Base-by-base conservation (phyloP, 2,329 filamentous ascomycete genomes). In the Sclerotinia minor region DNA sequence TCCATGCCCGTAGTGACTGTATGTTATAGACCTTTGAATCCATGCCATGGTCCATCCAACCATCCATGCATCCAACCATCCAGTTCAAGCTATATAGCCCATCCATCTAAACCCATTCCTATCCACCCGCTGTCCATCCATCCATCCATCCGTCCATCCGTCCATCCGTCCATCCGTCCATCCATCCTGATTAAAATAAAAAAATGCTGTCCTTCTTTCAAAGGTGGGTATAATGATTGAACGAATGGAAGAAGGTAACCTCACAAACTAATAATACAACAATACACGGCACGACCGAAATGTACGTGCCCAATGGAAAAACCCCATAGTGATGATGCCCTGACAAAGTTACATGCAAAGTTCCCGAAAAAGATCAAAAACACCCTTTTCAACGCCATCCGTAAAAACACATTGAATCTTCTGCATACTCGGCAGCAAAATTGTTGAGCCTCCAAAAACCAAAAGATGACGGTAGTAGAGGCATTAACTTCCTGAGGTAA, bases 351-450 rank as follows among this genome's bases (percentile, higher is more conserved):
- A 50, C 17, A 52, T 38, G 60, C 60, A n/a, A 41, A 38, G 11
- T 35, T 35, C 38, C 38, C 11, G 13, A 41, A 45, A 45, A 45
- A 64, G n/a, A 64, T 41, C 11, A 57, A 58, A 58, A 59, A 49
- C 32, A 9, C n/a, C 53, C 53, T 57, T 65, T 65, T 57, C 63
- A 65, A 65, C 63, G 63, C 63, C 63, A 49, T 32, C 52, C 50
- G 57, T 55, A 55, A 65, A 57, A 64, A 29, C 45, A 61, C 59
- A 65, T 44, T 19, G 19, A 21, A 47, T 32, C 50, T 65, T 65
- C 38, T 57, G 53, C 64, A 49, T 59, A 44, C 64, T 35, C n/a
- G 41, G 24, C 17, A 47, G 50, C 29, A 19, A 44, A 32, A 26
- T 24, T 59, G 3, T 19, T 41, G 8, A 38, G 9, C 52, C 41